Evolutionary conservation across 208 protist genomes (phyloP).

Genomic region (Wallacemonas rigidus): DNA sequence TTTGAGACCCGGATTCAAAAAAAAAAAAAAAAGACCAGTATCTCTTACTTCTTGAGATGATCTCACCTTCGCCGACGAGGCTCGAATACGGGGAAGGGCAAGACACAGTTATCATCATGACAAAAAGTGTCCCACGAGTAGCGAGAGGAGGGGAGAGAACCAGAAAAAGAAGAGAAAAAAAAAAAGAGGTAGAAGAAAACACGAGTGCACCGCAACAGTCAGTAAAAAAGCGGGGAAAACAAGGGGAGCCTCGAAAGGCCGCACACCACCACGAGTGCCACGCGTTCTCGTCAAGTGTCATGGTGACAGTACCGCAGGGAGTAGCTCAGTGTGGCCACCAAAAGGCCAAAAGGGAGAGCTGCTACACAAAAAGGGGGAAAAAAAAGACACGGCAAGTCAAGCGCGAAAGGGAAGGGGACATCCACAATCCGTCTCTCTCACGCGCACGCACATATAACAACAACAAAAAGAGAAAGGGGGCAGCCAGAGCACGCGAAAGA

Average conservation of each 20-base stretch:
- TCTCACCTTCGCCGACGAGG: too few relatives aligned
- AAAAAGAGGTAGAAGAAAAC: slow-evolving; percentile 10
- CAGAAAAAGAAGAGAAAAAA: slow-evolving; percentile 17
- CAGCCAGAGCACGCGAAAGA: neutral
- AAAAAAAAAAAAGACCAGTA: slow-evolving; percentile 11
- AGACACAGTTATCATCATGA: too few relatives aligned
- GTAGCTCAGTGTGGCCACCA: too few relatives aligned
- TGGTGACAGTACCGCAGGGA: too few relatives aligned
- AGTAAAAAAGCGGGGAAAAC: neutral
- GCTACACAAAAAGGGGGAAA: too few relatives aligned
- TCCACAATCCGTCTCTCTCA: too few relatives aligned
- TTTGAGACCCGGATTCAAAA: too few relatives aligned
- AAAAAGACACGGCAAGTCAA: slow-evolving; percentile 3
- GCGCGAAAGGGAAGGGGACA: too few relatives aligned
- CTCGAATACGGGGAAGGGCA: too few relatives aligned
- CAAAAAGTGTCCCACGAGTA: neutral
- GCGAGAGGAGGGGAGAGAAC: slow-evolving; percentile 17
- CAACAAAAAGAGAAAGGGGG: slow-evolving; percentile 12
- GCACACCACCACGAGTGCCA: neutral
- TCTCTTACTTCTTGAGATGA: too few relatives aligned
- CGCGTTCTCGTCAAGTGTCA: too few relatives aligned
- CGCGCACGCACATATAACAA: neutral
- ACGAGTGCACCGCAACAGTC: neutral
- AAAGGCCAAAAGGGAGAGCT: too few relatives aligned
- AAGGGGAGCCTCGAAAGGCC: neutral